These are phyloP conservation scores for Tuber indicum DNA, from an alignment of 495 filamentous ascomycete species.

Conservation along the genomic window DNA sequence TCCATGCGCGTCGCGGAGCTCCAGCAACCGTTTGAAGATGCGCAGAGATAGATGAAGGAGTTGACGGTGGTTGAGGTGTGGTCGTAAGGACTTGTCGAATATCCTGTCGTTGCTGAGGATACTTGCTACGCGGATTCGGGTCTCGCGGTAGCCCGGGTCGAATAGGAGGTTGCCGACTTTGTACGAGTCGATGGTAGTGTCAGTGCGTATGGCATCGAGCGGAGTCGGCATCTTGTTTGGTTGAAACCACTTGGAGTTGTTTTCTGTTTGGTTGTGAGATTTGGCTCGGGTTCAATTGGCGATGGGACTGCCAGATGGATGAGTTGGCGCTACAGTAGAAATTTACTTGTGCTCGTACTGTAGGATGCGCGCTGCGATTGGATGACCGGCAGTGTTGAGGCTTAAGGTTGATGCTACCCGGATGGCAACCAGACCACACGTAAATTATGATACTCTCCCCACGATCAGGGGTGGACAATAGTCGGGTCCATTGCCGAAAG, in stretches of 20 bases:
- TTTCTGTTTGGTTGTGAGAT: background rate
- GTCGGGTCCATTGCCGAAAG: too few relatives aligned
- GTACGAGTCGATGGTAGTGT: constrained; percentile 21
- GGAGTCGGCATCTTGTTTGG: constrained; percentile 28
- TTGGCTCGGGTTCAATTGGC: background rate
- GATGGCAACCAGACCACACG: background rate
- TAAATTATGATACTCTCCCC: too few relatives aligned
- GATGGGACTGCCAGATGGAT: background rate
- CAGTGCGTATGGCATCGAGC: constrained; percentile 32
- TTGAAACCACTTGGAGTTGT: background rate
- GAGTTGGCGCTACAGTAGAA: background rate
- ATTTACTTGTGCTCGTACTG: too few relatives aligned
- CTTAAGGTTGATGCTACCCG: background rate
- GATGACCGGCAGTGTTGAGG: background rate
- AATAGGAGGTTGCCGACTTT: constrained; percentile 32
- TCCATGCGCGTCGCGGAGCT: constrained; percentile 54
- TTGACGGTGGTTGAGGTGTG: constrained; percentile 31
- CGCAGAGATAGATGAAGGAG: constrained; percentile 31
- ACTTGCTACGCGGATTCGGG: constrained; percentile 22
- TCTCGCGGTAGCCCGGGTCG: constrained; percentile 25
- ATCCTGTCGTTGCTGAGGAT: constrained; percentile 30
- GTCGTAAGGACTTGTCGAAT: constrained; percentile 27
- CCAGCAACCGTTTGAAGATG: constrained; percentile 55
- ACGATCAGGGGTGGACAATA: too few relatives aligned
- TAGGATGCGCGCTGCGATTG: background rate